A percentile compares a stretch with the other conserved stretches of the same genome.
These are phyloP conservation scores for Phlegmacium glaucopus DNA, from an alignment of 768 basidiomycete species.

Conservation along the genomic window DNA sequence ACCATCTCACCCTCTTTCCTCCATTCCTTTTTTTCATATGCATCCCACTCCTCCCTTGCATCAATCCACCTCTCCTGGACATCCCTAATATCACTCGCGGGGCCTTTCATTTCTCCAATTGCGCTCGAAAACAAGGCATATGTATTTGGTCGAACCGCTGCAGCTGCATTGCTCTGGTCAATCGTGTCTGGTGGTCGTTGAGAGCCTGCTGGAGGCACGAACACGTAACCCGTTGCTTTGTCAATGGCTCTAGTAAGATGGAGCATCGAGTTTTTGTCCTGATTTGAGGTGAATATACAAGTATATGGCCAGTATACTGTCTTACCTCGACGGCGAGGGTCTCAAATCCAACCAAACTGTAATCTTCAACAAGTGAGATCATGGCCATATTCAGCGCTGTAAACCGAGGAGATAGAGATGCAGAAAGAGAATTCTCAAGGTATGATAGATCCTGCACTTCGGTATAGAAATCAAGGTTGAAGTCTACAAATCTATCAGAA, in stretches of 20 bases:
- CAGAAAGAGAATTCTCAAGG: conserved; percentile 69
- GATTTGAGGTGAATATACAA: neutral
- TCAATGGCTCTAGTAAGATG: conserved; percentile 82
- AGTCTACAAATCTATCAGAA: conserved; percentile 50
- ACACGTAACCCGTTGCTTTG: conserved; percentile 89
- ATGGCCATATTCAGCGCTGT: conserved; percentile 83
- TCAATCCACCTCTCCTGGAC: conserved; percentile 97
- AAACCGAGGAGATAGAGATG: conserved; percentile 61
- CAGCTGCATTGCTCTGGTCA: conserved; percentile 30
- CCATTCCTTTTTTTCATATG: conserved; percentile 77
- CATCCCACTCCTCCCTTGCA: conserved; percentile 76
- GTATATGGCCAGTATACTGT: neutral
- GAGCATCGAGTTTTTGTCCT: conserved; percentile 96
- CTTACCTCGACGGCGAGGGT: conserved; percentile 91
- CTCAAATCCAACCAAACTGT: conserved; percentile 90
- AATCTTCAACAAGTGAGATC: conserved; percentile 92
- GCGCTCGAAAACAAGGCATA: conserved; percentile 68
- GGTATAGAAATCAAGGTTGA: conserved; percentile 97
- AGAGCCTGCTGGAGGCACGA: conserved; percentile 52
- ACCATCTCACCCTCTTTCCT: conserved; percentile 63
- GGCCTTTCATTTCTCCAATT: conserved; percentile 48
- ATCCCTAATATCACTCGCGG: conserved; percentile 57
- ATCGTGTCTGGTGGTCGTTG: conserved; percentile 33
- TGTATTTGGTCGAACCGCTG: conserved; percentile 56
- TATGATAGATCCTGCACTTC: conserved; percentile 95